Evolutionary conservation across 345 rosid genomes (phyloP).

Genomic region (Erucastrum elatum): DNA sequence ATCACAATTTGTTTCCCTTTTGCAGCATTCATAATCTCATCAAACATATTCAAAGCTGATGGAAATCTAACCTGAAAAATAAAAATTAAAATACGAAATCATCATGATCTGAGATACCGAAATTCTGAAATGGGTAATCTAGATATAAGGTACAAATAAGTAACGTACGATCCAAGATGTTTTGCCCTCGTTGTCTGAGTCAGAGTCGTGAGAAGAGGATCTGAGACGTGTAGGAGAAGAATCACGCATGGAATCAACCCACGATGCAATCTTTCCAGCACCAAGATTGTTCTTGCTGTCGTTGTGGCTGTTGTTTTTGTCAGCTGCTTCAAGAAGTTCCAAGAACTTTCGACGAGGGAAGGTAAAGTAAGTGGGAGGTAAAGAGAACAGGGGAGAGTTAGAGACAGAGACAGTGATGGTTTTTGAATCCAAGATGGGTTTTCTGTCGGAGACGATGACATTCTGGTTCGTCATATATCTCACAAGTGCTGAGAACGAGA

Average conservation of each 20-base stretch:
- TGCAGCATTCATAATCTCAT: conserved; percentile 57
- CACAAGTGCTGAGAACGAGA: conserved; percentile 23
- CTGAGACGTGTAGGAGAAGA: conserved; percentile 80
- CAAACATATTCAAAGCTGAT: conserved; percentile 76
- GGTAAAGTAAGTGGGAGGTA: conserved; percentile 42
- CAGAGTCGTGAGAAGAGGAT: conserved; percentile 45
- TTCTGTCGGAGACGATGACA: conserved; percentile 57
- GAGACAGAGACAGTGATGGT: conserved; percentile 44
- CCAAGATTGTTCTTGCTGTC: conserved; percentile 21
- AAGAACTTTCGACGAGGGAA: conserved; percentile 44
- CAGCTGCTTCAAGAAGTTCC: conserved; percentile 52
- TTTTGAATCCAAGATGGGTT: conserved; percentile 44
- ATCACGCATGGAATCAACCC: conserved; percentile 86
- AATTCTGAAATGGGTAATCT: not conserved
- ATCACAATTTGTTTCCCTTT: conserved; percentile 83
- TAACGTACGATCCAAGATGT: conserved; percentile 69
- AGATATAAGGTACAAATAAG: not conserved
- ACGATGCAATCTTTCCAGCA: conserved; percentile 48
- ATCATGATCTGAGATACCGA: conserved; percentile 3
- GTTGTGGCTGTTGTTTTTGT: conserved; percentile 23
- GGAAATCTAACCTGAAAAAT: conserved; percentile 67
- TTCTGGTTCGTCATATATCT: conserved; percentile 68
- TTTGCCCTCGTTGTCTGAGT: conserved; percentile 41
- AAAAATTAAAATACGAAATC: not conserved
- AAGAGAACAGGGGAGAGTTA: conserved; percentile 46